A percentile compares a stretch with the other conserved stretches of the same genome.
These are phyloP conservation scores for Hawksworthiomyces lignivorus DNA, from an alignment of 2,329 filamentous ascomycete genomes.

Conservation along the genomic window DNA sequence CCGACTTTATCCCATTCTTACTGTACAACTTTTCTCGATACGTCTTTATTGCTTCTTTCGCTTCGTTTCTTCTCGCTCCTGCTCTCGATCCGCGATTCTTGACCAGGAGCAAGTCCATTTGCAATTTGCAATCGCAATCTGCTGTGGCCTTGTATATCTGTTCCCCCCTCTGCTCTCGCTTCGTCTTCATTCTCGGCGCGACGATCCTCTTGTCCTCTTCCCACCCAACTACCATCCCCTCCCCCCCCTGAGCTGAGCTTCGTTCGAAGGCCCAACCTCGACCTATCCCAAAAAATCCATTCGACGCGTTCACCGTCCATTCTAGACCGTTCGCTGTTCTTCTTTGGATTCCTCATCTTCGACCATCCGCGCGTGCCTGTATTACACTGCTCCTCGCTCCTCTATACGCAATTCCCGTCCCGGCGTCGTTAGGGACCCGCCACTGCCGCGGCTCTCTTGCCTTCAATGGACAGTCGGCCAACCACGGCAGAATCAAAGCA, in stretches of 20 bases:
- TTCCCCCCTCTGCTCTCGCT: background rate
- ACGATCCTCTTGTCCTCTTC: background rate
- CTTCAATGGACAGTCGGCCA: slow-evolving; percentile 45
- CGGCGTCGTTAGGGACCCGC: slow-evolving; percentile 9
- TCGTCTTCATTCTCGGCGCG: background rate
- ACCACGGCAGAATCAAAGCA: slow-evolving; percentile 41
- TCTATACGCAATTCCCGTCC: slow-evolving; percentile 1
- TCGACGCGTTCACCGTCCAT: too few species aligned
- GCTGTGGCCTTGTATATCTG: too few species aligned
- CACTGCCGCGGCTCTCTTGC: slow-evolving; percentile 10
- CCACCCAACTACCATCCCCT: background rate
- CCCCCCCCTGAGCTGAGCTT: too few species aligned
- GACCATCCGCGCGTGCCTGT: too few species aligned
- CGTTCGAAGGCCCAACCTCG: too few species aligned
- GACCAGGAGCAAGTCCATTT: too few species aligned
- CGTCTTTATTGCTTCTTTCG: slow-evolving; percentile 3
- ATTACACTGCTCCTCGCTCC: too few species aligned
- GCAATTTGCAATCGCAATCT: too few species aligned
- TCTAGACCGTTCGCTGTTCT: too few species aligned
- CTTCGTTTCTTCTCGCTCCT: background rate
- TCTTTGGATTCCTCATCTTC: too few species aligned
- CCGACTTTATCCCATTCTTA: slow-evolving; percentile 5
- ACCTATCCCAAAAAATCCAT: too few species aligned
- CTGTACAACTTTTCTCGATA: slow-evolving; percentile 2
- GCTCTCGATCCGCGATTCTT: background rate